Evolutionary conservation across 2,329 filamentous ascomycete genomes (phyloP).

Genomic region (Zymoseptoria passerinii): DNA sequence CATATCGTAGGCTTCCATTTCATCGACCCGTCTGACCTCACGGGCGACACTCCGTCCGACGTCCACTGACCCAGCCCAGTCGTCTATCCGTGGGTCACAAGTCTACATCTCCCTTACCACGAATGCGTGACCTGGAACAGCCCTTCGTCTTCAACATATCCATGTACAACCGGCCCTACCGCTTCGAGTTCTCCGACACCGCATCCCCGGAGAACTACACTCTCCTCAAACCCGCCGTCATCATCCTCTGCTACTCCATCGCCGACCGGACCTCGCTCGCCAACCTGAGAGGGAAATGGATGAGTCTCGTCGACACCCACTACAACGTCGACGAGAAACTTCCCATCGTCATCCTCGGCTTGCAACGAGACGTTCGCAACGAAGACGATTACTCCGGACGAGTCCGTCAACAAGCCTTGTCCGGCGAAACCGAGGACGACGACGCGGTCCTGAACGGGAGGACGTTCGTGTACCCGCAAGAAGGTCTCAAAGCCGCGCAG

Average conservation of each 20-base stretch:
- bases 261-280: constrained; percentile 43
- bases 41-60: background rate
- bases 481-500: constrained; percentile 44
- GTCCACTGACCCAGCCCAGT: constrained; percentile 12
- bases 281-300: constrained; percentile 40
- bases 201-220: constrained; percentile 50
- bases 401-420: constrained; percentile 9
- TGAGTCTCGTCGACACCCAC: constrained; percentile 38
- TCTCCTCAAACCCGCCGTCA: constrained; percentile 44
- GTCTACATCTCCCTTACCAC: constrained; percentile 28
- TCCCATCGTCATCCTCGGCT: constrained; percentile 51
- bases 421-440: constrained; percentile 18
- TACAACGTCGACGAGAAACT: constrained; percentile 46
- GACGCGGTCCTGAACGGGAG: constrained; percentile 28
- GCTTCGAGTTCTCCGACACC: constrained; percentile 50
- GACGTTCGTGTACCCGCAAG: constrained; percentile 44
- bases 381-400: constrained; percentile 34
- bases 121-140: constrained; percentile 48
- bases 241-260: constrained; percentile 53
- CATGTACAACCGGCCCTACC: constrained; percentile 48
- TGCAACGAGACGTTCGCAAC: constrained; percentile 49
- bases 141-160: constrained; percentile 52
- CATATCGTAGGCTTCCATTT: constrained; percentile 45
- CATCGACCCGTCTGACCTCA: background rate
- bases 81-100: constrained; percentile 28